phyloP scores from a whole-genome alignment of 768 basidiomycete species.

The Coprinopsis cinerea region DNA sequence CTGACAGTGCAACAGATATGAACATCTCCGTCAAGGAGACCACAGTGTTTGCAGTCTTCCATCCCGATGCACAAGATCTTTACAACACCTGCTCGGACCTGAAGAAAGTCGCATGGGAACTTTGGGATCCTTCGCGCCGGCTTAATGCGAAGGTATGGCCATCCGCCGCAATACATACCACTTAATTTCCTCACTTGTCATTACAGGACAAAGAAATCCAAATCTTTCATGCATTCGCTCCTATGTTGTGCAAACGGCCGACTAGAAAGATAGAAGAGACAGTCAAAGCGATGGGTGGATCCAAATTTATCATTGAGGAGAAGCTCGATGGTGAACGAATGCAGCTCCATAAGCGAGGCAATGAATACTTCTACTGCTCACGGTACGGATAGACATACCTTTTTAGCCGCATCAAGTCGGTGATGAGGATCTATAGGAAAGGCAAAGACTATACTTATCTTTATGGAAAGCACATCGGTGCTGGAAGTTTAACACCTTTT shows the following conservation, averaged over 20 bases:
- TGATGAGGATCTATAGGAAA: conserved; percentile 45
- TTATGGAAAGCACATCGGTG: conserved; percentile 79
- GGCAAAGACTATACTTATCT: conserved; percentile 89
- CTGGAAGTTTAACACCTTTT: conserved; percentile 83
- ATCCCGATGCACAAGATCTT: conserved; percentile 88
- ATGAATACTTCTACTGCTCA: conserved; percentile 90
- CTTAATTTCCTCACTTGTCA: not conserved
- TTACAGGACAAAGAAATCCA: conserved; percentile 76
- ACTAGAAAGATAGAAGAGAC: conserved; percentile 76
- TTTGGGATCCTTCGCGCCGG: conserved; percentile 70
- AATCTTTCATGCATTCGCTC: conserved; percentile 82
- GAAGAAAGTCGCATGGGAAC: conserved; percentile 86
- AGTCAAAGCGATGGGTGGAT: conserved; percentile 75
- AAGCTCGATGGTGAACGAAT: conserved; percentile 97
- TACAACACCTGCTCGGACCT: conserved; percentile 97
- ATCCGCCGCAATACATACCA: not conserved
- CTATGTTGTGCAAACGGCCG: conserved; percentile 92
- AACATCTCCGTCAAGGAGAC: conserved; percentile 91
- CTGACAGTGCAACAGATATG: conserved; percentile 54
- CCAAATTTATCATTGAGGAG: conserved; percentile 88
- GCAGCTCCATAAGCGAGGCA: conserved; percentile 89
- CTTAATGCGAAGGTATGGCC: conserved; percentile 52
- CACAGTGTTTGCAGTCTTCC: conserved; percentile 85
- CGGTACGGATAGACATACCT: conserved; percentile 39
- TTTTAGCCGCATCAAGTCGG: not conserved